A percentile compares a stretch with the other conserved stretches of the same genome.
phyloP scores from a whole-genome alignment of 2,329 filamentous ascomycete genomes.

The Alternaria dauci region DNA sequence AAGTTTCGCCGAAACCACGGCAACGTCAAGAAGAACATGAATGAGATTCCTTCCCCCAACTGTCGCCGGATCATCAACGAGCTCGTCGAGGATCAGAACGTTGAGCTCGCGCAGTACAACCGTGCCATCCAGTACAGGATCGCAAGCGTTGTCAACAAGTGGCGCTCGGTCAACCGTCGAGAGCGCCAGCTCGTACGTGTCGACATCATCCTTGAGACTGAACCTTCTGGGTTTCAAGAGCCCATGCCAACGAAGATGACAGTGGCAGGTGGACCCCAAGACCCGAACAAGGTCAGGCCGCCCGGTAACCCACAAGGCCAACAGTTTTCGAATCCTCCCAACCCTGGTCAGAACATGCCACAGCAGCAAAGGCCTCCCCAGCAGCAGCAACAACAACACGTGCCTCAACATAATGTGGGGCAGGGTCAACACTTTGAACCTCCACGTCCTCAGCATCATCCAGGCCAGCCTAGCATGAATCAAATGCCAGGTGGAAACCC shows the following conservation, averaged over 20 bases:
- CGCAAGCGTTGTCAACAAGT: slow-evolving; percentile 38
- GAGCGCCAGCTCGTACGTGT: slow-evolving; percentile 33
- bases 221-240: slow-evolving; percentile 27
- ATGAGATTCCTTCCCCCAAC: slow-evolving; percentile 37
- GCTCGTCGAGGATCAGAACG: slow-evolving; percentile 41
- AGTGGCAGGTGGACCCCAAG: slow-evolving; percentile 2
- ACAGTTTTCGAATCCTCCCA: slow-evolving; percentile 9
- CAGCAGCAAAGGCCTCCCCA: slow-evolving; percentile 19
- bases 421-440: slow-evolving; percentile 16
- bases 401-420: slow-evolving; percentile 7
- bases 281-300: slow-evolving; percentile 15
- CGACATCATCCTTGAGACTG: slow-evolving; percentile 42
- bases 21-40: slow-evolving; percentile 31
- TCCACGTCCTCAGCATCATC: slow-evolving; percentile 8
- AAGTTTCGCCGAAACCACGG: slow-evolving; percentile 30
- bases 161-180: slow-evolving; percentile 21
- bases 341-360: slow-evolving; percentile 12
- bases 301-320: slow-evolving; percentile 9
- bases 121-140: slow-evolving; percentile 38
- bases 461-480: slow-evolving; percentile 3
- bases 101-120: slow-evolving; percentile 30
- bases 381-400: slow-evolving; percentile 6
- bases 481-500: slow-evolving; percentile 11
- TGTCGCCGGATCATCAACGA: slow-evolving; percentile 36
- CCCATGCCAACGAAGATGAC: slow-evolving; percentile 9